Percentiles rank a stretch among this genome's conserved stretches.
These are phyloP conservation scores for Cinchona pubescens DNA, from an alignment of 257 asterid genomes.

Conservation along the genomic window DNA sequence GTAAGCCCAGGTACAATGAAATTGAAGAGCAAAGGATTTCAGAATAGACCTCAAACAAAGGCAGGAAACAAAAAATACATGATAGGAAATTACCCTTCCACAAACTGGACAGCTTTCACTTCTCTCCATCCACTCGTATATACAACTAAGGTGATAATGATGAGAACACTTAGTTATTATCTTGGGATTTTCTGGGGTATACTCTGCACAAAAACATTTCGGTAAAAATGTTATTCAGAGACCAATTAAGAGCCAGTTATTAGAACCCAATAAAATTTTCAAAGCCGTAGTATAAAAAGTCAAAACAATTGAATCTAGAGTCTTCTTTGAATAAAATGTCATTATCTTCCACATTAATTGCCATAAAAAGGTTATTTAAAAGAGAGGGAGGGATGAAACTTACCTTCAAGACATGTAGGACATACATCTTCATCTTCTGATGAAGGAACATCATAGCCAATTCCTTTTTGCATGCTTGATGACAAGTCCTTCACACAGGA, in stretches of 20 bases:
- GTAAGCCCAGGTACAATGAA: neutral
- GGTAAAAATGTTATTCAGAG: neutral
- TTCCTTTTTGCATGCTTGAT: slow-evolving; percentile 3
- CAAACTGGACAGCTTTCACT: slow-evolving; percentile 57
- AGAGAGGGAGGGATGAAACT: neutral
- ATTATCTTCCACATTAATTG: neutral
- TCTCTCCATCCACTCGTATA: slow-evolving; percentile 76
- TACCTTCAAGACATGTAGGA: slow-evolving; percentile 75
- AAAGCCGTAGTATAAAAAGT: neutral
- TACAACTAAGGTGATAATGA: slow-evolving; percentile 67
- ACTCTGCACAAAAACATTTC: slow-evolving; percentile 34
- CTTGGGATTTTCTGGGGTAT: slow-evolving; percentile 54
- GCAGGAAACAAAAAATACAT: neutral
- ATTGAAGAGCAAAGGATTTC: neutral
- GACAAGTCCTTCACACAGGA: slow-evolving; percentile 22
- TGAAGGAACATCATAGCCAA: slow-evolving; percentile 11
- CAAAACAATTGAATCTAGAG: neutral
- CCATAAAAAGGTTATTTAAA: neutral
- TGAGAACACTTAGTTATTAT: slow-evolving; percentile 47
- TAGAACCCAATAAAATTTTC: neutral
- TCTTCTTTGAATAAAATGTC: neutral
- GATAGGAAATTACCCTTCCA: slow-evolving; percentile 38
- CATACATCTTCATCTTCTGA: slow-evolving; percentile 48
- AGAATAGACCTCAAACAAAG: neutral
- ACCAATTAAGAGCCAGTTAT: neutral